A percentile compares a stretch with the other conserved stretches of the same genome.
These are phyloP conservation scores for Alternaria tenuissima DNA, from an alignment of 2,329 filamentous ascomycete genomes.

Conservation along the genomic window DNA sequence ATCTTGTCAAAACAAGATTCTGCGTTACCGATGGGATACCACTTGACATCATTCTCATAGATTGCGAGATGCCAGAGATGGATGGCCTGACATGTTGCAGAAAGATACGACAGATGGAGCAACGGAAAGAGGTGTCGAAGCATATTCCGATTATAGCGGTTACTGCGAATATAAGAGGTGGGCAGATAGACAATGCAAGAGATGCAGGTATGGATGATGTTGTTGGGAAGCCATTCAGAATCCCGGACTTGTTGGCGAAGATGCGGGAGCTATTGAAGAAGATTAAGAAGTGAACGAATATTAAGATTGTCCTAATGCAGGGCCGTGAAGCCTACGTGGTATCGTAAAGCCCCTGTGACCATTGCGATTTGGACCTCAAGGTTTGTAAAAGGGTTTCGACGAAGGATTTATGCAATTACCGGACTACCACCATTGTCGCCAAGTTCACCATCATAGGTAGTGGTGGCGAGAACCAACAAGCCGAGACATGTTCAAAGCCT, in stretches of 20 bases:
- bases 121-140: conserved; percentile 21
- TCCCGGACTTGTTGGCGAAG: conserved; percentile 43
- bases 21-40: conserved; percentile 21
- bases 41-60: conserved; percentile 47
- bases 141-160: conserved; percentile 50
- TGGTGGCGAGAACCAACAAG: not conserved
- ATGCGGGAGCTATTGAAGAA: conserved; percentile 31
- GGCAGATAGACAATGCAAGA: conserved; percentile 44
- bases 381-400: no score
- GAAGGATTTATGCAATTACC: not conserved
- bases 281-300: conserved; percentile 9
- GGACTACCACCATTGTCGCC: not conserved
- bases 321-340: not conserved
- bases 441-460: not conserved
- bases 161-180: conserved; percentile 47
- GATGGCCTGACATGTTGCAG: conserved; percentile 46
- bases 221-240: conserved; percentile 46
- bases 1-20: conserved; percentile 32
- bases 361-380: no score
- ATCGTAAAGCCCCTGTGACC: not conserved
- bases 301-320: not conserved
- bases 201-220: conserved; percentile 49
- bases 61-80: conserved; percentile 53
- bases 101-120: conserved; percentile 45
- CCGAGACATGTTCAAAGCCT: not conserved